Conservation (phyloP, 2,329 filamentous ascomycete genomes). For the Aspergillus sergii region DNA sequence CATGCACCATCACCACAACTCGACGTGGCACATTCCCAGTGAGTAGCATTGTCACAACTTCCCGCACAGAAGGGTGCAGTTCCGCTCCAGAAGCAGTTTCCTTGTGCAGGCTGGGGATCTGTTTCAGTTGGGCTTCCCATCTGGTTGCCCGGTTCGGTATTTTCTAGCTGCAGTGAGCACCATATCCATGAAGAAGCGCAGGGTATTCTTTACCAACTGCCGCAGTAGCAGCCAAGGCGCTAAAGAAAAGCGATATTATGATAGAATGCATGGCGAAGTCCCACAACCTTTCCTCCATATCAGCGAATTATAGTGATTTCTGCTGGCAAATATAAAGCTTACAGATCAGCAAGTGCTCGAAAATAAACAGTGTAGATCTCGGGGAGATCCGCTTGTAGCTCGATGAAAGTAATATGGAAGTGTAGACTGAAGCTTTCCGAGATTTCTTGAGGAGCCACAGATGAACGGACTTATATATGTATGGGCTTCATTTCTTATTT, state of each 20-base stretch:
- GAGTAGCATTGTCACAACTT: neutral
- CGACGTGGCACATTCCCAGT: neutral
- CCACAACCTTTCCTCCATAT: neutral
- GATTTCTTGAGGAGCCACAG: neutral
- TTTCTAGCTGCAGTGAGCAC: neutral
- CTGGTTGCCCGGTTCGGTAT: neutral
- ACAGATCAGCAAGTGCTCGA: neutral
- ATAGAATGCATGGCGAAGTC: neutral
- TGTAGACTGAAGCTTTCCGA: too few species aligned
- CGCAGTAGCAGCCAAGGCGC: neutral
- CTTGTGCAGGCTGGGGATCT: neutral
- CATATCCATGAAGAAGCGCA: neutral
- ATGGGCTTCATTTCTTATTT: neutral
- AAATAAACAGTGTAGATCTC: neutral
- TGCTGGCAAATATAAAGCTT: neutral
- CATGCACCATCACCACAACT: neutral
- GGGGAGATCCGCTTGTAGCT: too few species aligned
- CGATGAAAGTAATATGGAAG: too few species aligned
- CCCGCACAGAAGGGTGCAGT: neutral
- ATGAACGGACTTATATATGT: neutral
- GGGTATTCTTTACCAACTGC: neutral
- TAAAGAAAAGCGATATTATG: neutral
- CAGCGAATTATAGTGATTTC: neutral
- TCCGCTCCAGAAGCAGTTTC: neutral
- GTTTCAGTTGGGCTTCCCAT: neutral